Conservation (phyloP, 1,284 basidiomycete genomes). For the Phellopilus nigrolimitatus region DNA sequence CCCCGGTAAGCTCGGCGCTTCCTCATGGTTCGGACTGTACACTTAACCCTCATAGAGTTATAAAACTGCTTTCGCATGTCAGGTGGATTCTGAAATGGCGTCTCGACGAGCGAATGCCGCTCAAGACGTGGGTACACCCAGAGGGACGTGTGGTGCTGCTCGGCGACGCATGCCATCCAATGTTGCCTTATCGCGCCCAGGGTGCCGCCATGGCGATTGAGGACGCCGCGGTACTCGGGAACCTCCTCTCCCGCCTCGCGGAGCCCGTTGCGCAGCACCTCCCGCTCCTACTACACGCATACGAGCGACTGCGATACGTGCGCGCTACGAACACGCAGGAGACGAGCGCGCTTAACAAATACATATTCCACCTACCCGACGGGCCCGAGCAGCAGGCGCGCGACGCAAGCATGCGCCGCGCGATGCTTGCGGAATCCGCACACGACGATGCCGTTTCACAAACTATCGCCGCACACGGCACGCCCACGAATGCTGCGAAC, state of each 20-base stretch:
- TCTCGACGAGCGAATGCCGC: conserved; percentile 43
- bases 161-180: conserved; percentile 59
- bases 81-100: conserved; percentile 44
- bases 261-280: conserved; percentile 11
- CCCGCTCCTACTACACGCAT: conserved; percentile 18
- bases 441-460: background rate
- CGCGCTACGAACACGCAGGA: conserved; percentile 21
- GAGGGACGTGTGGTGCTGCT: conserved; percentile 43
- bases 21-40: background rate
- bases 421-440: conserved; percentile 18
- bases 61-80: conserved; percentile 43
- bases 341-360: conserved; percentile 22
- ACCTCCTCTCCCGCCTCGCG: conserved; percentile 45
- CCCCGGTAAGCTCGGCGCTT: conserved; percentile 31
- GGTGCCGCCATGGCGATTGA: conserved; percentile 67
- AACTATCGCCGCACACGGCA: background rate
- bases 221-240: conserved; percentile 59
- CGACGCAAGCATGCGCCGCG: conserved; percentile 22
- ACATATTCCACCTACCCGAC: conserved; percentile 24
- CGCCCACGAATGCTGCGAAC: conserved; percentile 15
- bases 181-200: conserved; percentile 69
- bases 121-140: conserved; percentile 47
- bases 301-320: conserved; percentile 17
- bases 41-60: conserved; percentile 31
- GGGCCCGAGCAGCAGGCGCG: conserved; percentile 23